Base-by-base conservation (phyloP, 2,329 filamentous ascomycete species). In the Alternaria postmessia region DNA sequence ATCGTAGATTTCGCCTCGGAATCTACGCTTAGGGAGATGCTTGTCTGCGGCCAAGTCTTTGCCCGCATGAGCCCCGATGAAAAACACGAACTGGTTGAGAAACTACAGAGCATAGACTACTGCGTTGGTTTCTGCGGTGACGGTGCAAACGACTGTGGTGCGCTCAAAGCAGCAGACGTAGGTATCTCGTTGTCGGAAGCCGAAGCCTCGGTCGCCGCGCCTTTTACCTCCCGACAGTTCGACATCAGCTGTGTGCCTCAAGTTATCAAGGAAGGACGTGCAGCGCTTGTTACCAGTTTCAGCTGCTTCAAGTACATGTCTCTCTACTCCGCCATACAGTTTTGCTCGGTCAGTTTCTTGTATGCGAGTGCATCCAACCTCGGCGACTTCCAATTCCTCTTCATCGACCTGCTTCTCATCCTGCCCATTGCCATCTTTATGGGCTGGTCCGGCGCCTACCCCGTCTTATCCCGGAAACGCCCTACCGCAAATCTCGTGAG, bases 221-320 rank as follows among this genome's bases (percentile, higher is more conserved):
- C 96, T 0, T 99, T 99, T 71, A 99, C 95, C 0, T 97, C 93
- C 57, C 89, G 94, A 36, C 85, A 97, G 18, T 99, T 99, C 75
- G 95, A 99, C 76, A 98, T 99, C 71, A 91, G 91, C 12, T 99
- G 95, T 77, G 94, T 99, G 5, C 91, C 94, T 7, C 90, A 94
- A 72, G 90, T 99, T 65, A 98, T 99, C 65, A 79, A 93, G 67
- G 95, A 99, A 82, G 95, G 95, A 20, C 89, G 96, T 64, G 94
- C 94, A 20, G 92, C 96, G 34, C 85, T 99, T 34, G 94, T 98
- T n/a, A 99, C 95, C 12, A 97, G 93, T 79, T 99, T 99, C 82
- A 96, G 92, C 81, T 99, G 95, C 82, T 99, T 99, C 86, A 99
- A 98, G 82, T 99, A 96, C 81, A 99, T 99, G 96, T 96, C 92